phyloP scores from a whole-genome alignment of 306 rosid genomes.

The Amphicarpaea edgeworthii region DNA sequence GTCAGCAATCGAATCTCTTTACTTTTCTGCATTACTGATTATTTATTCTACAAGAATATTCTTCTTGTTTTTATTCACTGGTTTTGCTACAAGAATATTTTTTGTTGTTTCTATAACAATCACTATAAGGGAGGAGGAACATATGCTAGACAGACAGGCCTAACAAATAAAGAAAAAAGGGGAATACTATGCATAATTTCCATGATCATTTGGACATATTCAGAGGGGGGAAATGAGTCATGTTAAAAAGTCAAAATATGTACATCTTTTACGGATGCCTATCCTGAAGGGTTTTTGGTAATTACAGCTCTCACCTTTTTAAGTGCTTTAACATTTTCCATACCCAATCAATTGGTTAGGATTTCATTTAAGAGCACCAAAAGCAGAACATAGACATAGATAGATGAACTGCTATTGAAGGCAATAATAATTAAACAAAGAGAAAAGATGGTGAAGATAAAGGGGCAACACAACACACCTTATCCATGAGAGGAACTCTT shows the following conservation, averaged over 20 bases:
- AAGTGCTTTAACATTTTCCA: conserved; percentile 29
- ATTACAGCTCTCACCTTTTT: neutral
- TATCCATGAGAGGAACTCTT: conserved; percentile 94
- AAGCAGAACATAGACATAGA: conserved; percentile 12
- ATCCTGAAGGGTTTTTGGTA: conserved; percentile 38
- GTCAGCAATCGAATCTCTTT: conserved; percentile 45
- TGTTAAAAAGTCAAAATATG: conserved; percentile 51
- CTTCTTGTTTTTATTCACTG: neutral
- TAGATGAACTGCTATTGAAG: neutral
- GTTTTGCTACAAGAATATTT: conserved; percentile 10
- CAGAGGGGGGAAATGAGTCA: conserved; percentile 5
- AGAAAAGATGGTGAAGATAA: too few relatives aligned
- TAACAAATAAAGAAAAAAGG: conserved; percentile 31
- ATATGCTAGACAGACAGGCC: conserved; percentile 42
- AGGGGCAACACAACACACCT: conserved; percentile 55
- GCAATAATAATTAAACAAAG: conserved; percentile 17
- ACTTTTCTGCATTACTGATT: conserved; percentile 4
- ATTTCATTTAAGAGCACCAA: conserved; percentile 20
- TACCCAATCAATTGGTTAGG: conserved; percentile 25
- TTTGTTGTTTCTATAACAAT: conserved; percentile 21
- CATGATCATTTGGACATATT: conserved; percentile 25
- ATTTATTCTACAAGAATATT: conserved; percentile 24
- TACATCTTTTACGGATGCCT: conserved; percentile 45
- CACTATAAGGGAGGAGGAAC: conserved; percentile 51
- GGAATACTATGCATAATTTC: conserved; percentile 43